Base-by-base conservation (phyloP, 192 early-diverging fungal species). In the Nowakowskiella sp. region DNA sequence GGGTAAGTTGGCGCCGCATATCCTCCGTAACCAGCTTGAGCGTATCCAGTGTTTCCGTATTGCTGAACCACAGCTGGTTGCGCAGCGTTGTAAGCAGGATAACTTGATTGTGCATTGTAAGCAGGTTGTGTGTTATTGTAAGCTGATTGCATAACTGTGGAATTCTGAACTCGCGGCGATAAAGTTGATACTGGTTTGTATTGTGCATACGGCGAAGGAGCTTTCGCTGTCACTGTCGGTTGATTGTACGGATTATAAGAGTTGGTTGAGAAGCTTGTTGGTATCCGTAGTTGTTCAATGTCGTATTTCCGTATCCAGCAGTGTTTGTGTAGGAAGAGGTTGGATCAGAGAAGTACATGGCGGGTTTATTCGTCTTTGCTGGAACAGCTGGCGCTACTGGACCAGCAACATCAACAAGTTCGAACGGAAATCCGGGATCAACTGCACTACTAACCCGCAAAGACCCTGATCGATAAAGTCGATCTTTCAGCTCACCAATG, bases 401-500 rank as follows among this genome's bases (percentile, higher is more conserved):
- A 8, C 22, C 68, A 25, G 57, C 66, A 28, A 87, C 57, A 36
- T 68, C 68, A 8, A 77, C 36, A n/a, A 71, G 39, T 57, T 80
- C 77, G 58, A 84, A 90, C 19, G 85, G 85, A 52, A 83, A 80
- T 25, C 47, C 49, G 0, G 85, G 83, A 6, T 36, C 53, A 19
- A 49, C 29, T 3, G 61, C 60, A 6, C 65, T 67, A 27, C 61
- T 45, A 47, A 57, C 55, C 58, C 30, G 58, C 57, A 47, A 66
- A 73, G 19, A 50, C 68, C 48, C 62, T 79, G 60, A 70, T 73
- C 42, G 72, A 73, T 50, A 92, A 24, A 55, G 57, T 4, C 87
- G 73, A 64, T 97, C 85, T 46, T 83, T 82, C 31, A 91, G 74
- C 10, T 86, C 67, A 9, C 77, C 76, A 46, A 91, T 59, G 1